A percentile compares a stretch with the other conserved stretches of the same genome.
Evolutionary conservation across 306 rosid species (phyloP).

Genomic region (Neltuma alba): DNA sequence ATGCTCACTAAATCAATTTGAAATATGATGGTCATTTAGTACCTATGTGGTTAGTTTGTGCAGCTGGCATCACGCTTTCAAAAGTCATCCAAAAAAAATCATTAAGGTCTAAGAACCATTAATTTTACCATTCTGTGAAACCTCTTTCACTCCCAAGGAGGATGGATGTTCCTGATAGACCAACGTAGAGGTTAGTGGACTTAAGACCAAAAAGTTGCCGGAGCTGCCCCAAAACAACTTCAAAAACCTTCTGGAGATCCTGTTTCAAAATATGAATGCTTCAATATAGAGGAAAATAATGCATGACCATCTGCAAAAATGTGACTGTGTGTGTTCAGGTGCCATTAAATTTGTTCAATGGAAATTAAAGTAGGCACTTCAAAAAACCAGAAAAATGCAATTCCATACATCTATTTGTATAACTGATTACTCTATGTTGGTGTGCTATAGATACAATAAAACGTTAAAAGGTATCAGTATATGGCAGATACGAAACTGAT

Average conservation of each 20-base stretch:
- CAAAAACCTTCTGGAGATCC: conserved; percentile 77
- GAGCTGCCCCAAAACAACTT: conserved; percentile 89
- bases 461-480: conserved; percentile 19
- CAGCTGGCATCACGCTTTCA: conserved; percentile 1
- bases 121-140: conserved; percentile 81
- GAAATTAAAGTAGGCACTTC: background rate
- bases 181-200: conserved; percentile 60
- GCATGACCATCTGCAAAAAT: conserved; percentile 28
- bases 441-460: conserved; percentile 14
- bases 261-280: conserved; percentile 55
- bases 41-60: conserved; percentile 12
- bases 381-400: conserved; percentile 18
- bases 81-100: conserved; percentile 6
- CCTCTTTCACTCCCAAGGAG: conserved; percentile 87
- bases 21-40: conserved; percentile 27
- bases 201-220: conserved; percentile 94
- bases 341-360: conserved; percentile 2
- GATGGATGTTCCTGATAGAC: conserved; percentile 67
- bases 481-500: conserved; percentile 5
- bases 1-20: background rate
- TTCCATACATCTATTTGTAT: conserved; percentile 8
- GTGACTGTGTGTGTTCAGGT: background rate
- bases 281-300: conserved; percentile 38
- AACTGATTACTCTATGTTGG: conserved; percentile 7
- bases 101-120: conserved; percentile 15